Percentiles rank a stretch among this genome's conserved stretches.
These are phyloP conservation scores for Monosporozyma siamensis DNA, from an alignment of 805 yeast genomes.

Conservation along the genomic window DNA sequence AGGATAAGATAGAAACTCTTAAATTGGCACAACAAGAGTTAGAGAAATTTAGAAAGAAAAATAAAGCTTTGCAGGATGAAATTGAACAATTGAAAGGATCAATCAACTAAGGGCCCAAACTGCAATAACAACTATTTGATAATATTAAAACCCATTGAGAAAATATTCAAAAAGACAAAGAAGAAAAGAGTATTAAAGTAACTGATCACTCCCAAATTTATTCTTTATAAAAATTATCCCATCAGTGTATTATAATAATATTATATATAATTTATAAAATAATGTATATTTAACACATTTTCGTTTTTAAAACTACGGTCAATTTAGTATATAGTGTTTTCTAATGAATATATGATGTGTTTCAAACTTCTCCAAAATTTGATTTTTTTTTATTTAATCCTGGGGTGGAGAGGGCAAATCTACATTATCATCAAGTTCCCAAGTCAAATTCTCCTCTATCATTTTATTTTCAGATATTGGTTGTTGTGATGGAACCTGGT, in stretches of 20 bases:
- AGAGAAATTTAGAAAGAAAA: conserved; percentile 45
- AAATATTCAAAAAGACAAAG: background rate
- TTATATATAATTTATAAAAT: background rate
- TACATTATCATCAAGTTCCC: background rate
- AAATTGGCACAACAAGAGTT: conserved; percentile 65
- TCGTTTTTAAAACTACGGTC: too few relatives aligned
- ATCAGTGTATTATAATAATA: background rate
- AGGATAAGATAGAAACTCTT: conserved; percentile 65
- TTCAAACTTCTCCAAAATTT: too few relatives aligned
- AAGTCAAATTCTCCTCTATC: background rate
- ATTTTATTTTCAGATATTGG: background rate
- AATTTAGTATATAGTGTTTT: background rate
- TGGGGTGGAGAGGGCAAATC: background rate
- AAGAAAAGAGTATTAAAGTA: too few relatives aligned
- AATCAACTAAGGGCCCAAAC: too few relatives aligned
- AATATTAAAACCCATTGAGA: conserved; percentile 17
- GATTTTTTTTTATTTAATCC: background rate
- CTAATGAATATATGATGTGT: background rate
- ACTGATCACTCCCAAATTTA: too few relatives aligned
- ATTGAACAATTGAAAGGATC: conserved; percentile 49
- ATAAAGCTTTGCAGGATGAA: conserved; percentile 51
- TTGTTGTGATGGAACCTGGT: conserved; percentile 24
- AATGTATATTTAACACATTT: too few relatives aligned
- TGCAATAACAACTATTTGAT: too few relatives aligned
- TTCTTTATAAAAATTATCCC: too few relatives aligned